Evolutionary conservation across 2,329 filamentous ascomycete genomes (phyloP), one percentile per base, ranked within the genome.

Genomic region (Pseudogymnoascus sp.): DNA sequence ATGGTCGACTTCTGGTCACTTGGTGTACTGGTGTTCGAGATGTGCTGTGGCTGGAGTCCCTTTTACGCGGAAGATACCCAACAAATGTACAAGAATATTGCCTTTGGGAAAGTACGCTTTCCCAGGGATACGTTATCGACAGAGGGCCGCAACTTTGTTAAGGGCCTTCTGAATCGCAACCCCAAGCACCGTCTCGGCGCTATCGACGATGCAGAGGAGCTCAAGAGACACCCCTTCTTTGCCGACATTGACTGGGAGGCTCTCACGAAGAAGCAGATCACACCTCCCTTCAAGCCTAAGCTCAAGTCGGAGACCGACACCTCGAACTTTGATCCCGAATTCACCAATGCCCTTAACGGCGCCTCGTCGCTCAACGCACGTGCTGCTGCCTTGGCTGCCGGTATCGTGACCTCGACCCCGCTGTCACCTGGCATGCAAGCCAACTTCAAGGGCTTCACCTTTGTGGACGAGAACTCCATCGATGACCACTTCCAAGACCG

Each of bases 81-180:
- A 77, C 95, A 99, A 76, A 99, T 99, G 95, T 99, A 99, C 81
- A 99, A 99, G 82, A 99, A 99, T 79, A 99, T 99, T 74, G 95
- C 95, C 0, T 99, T 99, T 73, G 95, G 95, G 74, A 99, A 99
- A 75, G 95, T 99, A 64, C 85, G 95, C 66, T 99, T 99, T 76
- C 95, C 95, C 7, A 86, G 93, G 68, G 95, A 99, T 75, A 96
- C 95, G 1, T 80, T 99, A 33, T 97, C 92, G 66, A 89, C 92
- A 42, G 95, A 99, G 76, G 95, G 95, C 65, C 86, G 95, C 65
- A 97, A 96, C 77, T 99, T 99, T 72, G 95, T 99, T 73, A 99
- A 99, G 80, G 95, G 95, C 19, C 79, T 99, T 66, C 84, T 99
- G 63, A 99, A 99, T 79, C 87, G 95, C 73, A 99, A 99, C 75